Evolutionary conservation across 805 yeast species (phyloP), one percentile per base, ranked within the genome.

Genomic region (Candida cerambycidarum): DNA sequence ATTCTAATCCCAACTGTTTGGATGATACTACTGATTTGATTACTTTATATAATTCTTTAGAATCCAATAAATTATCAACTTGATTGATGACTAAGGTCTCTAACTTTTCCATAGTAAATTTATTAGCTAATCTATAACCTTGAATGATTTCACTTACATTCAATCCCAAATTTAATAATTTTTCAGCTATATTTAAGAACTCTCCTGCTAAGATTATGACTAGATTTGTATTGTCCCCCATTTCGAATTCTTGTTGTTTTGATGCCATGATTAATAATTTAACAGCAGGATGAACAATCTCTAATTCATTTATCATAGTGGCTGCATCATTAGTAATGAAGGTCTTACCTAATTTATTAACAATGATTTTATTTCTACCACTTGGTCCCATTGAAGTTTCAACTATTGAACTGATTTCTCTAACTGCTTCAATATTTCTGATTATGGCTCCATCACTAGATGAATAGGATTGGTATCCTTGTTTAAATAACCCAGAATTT

Each of bases 301-400:
- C 97, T 43, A 92, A 72, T 64, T 93, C 98, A 52, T 85, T 80
- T 46, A 93, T 74, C 83, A 93, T 93, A 6, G 99, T 93, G 29
- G 97, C 97, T n/a, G 98, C 97, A 63, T 93, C 99, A 54, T 88
- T 88, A 32, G 98, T 93, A 48, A 93, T 80, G 62, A 89, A 88
- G 17, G 88, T 84, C 60, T 84, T 89, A 46, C 89, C 89, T 52
- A 87, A 67, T 55, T 87, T 79, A 67, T 92, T 92, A 43, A 93
- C 96, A 55, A 93, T 85, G 63, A 93, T 89, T 76, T 93, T 93
- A 67, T 90, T 93, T 59, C 97, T 79, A 41, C 99, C 99, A 67
- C 95, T 86, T 47, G 99, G 99, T 5, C 99, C 99, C 73, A 93
- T 85, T 10, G 97, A 89, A 1, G 97, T 89, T 45, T 90, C 77